These are phyloP conservation scores for Metschnikowia arizonensis DNA, from an alignment of 805 yeast genomes.

Conservation along the genomic window DNA sequence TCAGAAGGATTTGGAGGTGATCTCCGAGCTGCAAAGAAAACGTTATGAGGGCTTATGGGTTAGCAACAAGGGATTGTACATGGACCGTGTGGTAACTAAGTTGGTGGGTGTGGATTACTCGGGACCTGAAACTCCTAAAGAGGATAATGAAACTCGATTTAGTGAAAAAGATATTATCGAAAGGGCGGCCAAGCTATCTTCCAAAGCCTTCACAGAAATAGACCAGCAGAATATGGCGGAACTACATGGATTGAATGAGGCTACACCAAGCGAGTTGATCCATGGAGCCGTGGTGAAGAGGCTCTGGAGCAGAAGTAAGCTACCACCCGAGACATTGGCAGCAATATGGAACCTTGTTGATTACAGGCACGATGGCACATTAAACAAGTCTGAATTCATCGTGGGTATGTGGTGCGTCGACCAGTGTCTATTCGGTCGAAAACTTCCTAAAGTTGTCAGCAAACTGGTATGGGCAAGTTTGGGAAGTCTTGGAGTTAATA, in stretches of 20 bases:
- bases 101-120: conserved; percentile 33
- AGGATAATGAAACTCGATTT: conserved; percentile 12
- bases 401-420: conserved; percentile 99
- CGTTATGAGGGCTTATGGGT: conserved; percentile 95
- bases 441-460: conserved; percentile 68
- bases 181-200: conserved; percentile 24
- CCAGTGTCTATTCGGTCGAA: conserved; percentile 91
- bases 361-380: conserved; percentile 61
- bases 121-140: conserved; percentile 7
- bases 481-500: conserved; percentile 42
- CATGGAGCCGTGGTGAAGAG: conserved; percentile 67
- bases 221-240: conserved; percentile 24
- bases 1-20: conserved; percentile 54
- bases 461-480: conserved; percentile 80
- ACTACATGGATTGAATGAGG: conserved; percentile 30
- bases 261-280: conserved; percentile 32
- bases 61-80: conserved; percentile 69
- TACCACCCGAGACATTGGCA: conserved; percentile 54
- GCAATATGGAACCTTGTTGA: conserved; percentile 74
- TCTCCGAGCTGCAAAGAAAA: conserved; percentile 67
- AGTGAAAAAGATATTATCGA: conserved; percentile 18
- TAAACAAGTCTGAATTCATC: conserved; percentile 76
- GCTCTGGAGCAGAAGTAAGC: conserved; percentile 74
- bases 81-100: conserved; percentile 35
- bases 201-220: conserved; percentile 20